Evolutionary conservation across 345 rosid species (phyloP).

Genomic region (Conringia planisiliqua): DNA sequence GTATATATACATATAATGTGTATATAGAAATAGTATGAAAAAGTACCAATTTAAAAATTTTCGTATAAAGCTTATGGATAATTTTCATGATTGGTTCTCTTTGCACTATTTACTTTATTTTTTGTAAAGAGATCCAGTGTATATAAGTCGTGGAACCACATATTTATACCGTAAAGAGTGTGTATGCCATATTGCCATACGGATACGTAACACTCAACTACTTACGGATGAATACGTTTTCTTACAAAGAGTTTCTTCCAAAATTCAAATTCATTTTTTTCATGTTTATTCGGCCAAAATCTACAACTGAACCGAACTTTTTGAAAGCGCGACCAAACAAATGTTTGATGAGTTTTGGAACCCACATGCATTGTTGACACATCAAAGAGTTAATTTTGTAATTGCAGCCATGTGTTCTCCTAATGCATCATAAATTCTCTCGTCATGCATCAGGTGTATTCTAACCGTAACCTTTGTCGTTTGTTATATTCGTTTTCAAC

Average conservation of each 20-base stretch:
- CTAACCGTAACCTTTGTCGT: slow-evolving; percentile 29
- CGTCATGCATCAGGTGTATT: slow-evolving; percentile 7
- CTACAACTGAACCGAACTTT: slow-evolving; percentile 17
- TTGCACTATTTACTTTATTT: not conserved
- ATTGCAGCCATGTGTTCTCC: slow-evolving; percentile 17
- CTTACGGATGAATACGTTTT: slow-evolving; percentile 23
- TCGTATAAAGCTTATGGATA: not conserved
- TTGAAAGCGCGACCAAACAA: slow-evolving; percentile 13
- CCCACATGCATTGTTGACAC: slow-evolving; percentile 27
- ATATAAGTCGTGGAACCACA: not conserved
- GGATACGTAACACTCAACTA: slow-evolving; percentile 25
- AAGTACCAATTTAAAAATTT: too few species aligned
- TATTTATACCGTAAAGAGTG: slow-evolving; percentile 10
- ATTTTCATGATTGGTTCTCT: not conserved
- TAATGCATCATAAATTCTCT: slow-evolving; percentile 14
- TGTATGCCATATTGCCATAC: slow-evolving; percentile 3
- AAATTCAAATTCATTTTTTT: slow-evolving; percentile 8
- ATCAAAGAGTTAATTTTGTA: not conserved
- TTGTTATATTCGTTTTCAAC: not conserved
- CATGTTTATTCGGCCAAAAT: slow-evolving; percentile 18
- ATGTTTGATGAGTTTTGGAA: slow-evolving; percentile 11
- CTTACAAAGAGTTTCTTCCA: slow-evolving; percentile 19
- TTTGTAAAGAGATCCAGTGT: not conserved
- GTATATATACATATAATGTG: too few species aligned
- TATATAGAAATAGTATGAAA: too few species aligned